Base-by-base conservation (phyloP, 225 moss, liverwort and hornwort genomes). In the Marchantia polymorpha region DNA sequence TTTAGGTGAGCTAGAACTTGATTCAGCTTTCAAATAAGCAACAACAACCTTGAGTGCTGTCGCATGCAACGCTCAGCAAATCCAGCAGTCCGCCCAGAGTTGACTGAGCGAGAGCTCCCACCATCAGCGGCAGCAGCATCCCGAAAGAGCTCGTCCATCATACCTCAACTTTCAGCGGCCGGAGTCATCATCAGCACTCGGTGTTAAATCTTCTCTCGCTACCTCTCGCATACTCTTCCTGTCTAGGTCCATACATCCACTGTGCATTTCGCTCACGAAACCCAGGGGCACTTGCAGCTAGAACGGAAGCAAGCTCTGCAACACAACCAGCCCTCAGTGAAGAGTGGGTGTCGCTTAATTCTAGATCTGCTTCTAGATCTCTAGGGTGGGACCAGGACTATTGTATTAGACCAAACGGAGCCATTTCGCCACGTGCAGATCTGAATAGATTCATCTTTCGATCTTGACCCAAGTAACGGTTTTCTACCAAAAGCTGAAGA, bases 351-450 rank as follows among this genome's bases (percentile, higher is more conserved):
- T 61, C 61, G 61, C 23, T 61, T n/a, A 61, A n/a, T 23, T 67
- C 67, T 67, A 25, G 65, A 26, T 65, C 65, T 65, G 25, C 19
- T 27, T 67, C 30, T 26, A 67, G 67, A 29, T 61, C 14, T 22
- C 61, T 61, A 61, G 61, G 61, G 67, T 67, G 67, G 67, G 67
- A 16, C 67, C 67, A 61, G 29, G 27, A 29, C 67, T 31, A 31
- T 67, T 56, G 14, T 56, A 31, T 14, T 31, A 23, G 26, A 12
- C 12, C 67, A 31, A 30, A 30, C 31, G 67, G 67, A 67, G 67
- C 67, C 67, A 31, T 67, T 67, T 67, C 67, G 67, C 67, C 67
- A 67, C 67, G 67, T 67, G 67, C 67, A 67, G 67, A 30, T 29
- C 67, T 67, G 67, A 8, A 67, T 67, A 67, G 30, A 26, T 29